phyloP scores from a whole-genome alignment of 2,329 filamentous ascomycete species.

The Aspergillus sp. region DNA sequence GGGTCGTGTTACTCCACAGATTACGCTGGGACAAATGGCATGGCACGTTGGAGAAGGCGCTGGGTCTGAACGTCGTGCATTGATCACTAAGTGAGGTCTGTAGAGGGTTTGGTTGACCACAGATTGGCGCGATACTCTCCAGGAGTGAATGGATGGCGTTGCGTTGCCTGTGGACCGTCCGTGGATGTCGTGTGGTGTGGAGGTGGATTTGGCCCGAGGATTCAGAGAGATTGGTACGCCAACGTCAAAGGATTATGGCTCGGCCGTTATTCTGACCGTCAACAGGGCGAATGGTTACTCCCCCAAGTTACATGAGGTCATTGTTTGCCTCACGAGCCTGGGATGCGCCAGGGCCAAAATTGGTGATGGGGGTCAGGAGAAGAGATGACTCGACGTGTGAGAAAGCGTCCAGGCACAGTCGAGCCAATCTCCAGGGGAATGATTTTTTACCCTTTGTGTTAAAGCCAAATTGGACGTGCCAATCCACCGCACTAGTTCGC shows the following conservation, averaged over 20 bases:
- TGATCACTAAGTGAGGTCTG: not conserved
- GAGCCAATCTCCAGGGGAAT: conserved; percentile 1
- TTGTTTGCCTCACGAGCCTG: not conserved
- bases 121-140: not conserved
- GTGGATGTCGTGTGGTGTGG: not conserved
- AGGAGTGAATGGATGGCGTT: not conserved
- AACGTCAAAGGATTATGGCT: not conserved
- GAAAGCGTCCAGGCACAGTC: conserved; percentile 5
- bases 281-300: not conserved
- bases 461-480: conserved; percentile 17
- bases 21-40: not conserved
- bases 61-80: conserved; percentile 1
- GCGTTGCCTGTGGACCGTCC: not conserved
- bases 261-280: not conserved
- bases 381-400: not conserved
- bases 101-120: not conserved
- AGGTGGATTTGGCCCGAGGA: not conserved
- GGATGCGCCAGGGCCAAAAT: not conserved
- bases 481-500: conserved; percentile 11
- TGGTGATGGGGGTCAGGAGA: not conserved
- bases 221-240: not conserved
- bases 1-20: conserved; percentile 6
- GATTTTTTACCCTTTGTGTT: conserved; percentile 12
- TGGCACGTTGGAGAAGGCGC: conserved; percentile 1
- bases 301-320: not conserved